Evolutionary conservation across 352 stramenopile species (phyloP).

Genomic region (Phytophthora capsici): DNA sequence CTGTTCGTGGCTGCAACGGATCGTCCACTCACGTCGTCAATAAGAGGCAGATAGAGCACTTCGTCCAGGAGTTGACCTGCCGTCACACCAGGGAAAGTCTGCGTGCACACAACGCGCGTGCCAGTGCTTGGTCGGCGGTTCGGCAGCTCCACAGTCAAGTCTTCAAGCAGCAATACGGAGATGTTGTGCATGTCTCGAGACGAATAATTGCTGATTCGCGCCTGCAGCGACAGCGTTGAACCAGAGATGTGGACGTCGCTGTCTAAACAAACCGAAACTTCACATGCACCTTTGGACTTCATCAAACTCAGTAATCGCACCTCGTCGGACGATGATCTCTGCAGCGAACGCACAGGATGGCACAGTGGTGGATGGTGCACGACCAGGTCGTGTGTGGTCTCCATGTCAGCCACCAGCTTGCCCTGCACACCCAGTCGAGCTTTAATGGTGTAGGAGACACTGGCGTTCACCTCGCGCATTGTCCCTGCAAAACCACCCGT

Average conservation of each 20-base stretch:
- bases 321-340: conserved; percentile 30
- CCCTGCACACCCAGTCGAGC: conserved; percentile 58
- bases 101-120: conserved; percentile 29
- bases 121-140: conserved; percentile 30
- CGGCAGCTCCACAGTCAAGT: conserved; percentile 37
- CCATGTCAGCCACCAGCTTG: conserved; percentile 61
- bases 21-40: conserved; percentile 20
- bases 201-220: conserved; percentile 41
- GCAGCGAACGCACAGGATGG: conserved; percentile 30
- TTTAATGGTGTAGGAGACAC: conserved; percentile 76
- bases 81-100: conserved; percentile 33
- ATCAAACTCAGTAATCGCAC: conserved; percentile 34
- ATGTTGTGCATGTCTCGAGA: conserved; percentile 40
- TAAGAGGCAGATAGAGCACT: conserved; percentile 31
- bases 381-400: conserved; percentile 33
- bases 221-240: conserved; percentile 33
- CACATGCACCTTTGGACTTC: conserved; percentile 40
- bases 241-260: conserved; percentile 40
- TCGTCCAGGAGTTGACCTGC: conserved; percentile 37
- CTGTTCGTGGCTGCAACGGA: conserved; percentile 37
- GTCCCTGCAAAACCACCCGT: conserved; percentile 11
- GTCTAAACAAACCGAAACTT: conserved; percentile 34
- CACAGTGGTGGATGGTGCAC: conserved; percentile 31
- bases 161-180: conserved; percentile 39
- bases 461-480: conserved; percentile 50